Percentiles rank a stretch among this genome's conserved stretches.
Evolutionary conservation across 257 asterid species (phyloP).

Genomic region (Mentha longifolia): DNA sequence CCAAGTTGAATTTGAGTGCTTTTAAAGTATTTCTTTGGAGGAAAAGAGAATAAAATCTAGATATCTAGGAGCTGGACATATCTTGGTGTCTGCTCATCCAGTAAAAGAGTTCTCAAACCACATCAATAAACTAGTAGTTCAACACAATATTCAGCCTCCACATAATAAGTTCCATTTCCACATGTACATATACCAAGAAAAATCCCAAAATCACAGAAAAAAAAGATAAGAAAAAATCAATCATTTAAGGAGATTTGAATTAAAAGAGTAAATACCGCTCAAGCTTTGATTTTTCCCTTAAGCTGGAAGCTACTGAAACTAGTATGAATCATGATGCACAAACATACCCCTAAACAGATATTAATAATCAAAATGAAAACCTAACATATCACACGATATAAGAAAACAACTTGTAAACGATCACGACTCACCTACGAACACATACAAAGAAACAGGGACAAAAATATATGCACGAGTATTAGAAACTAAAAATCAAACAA

Average conservation of each 20-base stretch:
- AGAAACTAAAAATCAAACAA: neutral
- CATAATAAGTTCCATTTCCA: neutral
- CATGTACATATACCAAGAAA: neutral
- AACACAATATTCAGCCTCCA: conserved; percentile 17
- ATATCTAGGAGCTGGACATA: neutral
- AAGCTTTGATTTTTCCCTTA: neutral
- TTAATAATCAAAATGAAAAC: neutral
- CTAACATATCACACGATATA: neutral
- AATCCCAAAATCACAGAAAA: neutral
- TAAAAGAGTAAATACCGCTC: neutral
- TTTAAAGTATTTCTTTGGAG: too few species aligned
- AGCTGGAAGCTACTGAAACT: conserved; percentile 13
- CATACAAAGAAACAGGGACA: neutral
- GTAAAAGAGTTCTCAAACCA: too few species aligned
- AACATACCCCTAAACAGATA: neutral
- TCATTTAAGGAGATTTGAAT: neutral
- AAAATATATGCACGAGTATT: neutral
- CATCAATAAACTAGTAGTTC: neutral
- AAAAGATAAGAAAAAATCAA: neutral
- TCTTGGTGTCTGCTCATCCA: neutral
- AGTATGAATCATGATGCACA: neutral
- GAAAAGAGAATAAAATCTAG: too few species aligned
- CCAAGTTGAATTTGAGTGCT: neutral
- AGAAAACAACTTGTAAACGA: neutral
- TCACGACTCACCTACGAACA: neutral